These are phyloP conservation scores for Radiomyces spectabilis DNA, from an alignment of 192 early-diverging fungal species.

Conservation along the genomic window DNA sequence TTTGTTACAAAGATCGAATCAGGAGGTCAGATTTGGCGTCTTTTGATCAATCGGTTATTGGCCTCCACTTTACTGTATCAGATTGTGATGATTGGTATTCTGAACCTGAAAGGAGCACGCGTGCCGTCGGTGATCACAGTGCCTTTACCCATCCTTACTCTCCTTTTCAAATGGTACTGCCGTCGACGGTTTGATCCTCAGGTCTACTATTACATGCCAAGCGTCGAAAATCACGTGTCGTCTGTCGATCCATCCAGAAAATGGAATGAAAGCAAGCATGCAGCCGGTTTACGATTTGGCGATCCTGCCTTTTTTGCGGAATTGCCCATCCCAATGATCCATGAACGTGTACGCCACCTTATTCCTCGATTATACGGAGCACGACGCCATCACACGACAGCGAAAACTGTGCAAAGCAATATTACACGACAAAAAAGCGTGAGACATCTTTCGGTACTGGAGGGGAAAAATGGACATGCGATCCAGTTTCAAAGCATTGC, in stretches of 20 bases:
- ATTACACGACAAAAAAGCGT: constrained; percentile 22
- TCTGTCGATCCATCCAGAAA: neutral
- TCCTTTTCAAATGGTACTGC: constrained; percentile 43
- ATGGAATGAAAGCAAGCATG: constrained; percentile 14
- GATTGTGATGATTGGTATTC: constrained; percentile 53
- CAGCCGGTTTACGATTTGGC: constrained; percentile 52
- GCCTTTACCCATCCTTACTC: constrained; percentile 56
- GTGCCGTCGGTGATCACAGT: constrained; percentile 38
- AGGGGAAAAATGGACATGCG: constrained; percentile 11
- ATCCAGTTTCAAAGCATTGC: constrained; percentile 26
- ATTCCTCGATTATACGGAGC: constrained; percentile 56
- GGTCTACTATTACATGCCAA: constrained; percentile 45
- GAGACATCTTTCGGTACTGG: constrained; percentile 14
- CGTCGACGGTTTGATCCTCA: constrained; percentile 36
- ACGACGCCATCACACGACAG: constrained; percentile 10
- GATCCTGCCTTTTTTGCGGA: constrained; percentile 57
- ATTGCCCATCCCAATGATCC: constrained; percentile 60
- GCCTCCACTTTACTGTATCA: constrained; percentile 61
- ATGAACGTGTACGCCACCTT: constrained; percentile 55
- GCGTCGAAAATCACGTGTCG: constrained; percentile 22
- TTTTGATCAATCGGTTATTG: constrained; percentile 61
- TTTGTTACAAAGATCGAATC: constrained; percentile 66
- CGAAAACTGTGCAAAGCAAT: constrained; percentile 15
- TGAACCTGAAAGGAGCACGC: constrained; percentile 39
- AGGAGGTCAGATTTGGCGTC: constrained; percentile 64